Evolutionary conservation across 179 eudicot species (phyloP), one percentile per base, ranked within the genome.

Genomic region (Silene vulgaris): DNA sequence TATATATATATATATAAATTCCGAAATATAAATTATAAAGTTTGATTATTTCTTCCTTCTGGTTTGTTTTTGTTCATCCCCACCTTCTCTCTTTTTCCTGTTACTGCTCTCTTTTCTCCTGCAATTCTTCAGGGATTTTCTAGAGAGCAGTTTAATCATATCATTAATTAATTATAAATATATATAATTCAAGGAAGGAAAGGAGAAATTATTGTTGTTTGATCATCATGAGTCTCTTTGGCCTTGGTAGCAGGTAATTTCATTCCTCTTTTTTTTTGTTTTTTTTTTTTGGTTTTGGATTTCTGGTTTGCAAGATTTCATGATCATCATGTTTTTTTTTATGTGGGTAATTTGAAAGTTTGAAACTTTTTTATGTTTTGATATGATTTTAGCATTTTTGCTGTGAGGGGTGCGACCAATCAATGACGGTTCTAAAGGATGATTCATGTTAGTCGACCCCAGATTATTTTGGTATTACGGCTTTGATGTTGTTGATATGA

Each of bases 161-260:
- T 48, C 32, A 69, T 45, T 19, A 45, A 48, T 69, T 68, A 32
- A 13, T 2, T 21, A 29, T 65, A 65, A 64, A 9, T 40, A 40
- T 5, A n/a, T 2, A 28, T 23, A 66, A 65, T 14, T 65, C 26
- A 69, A 69, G 32, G 20, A 69, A 43, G 20, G 19, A 21, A 21
- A 37, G 60, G 17, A 0, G 13, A 20, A 43, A 11, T 69, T 4
- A 69, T 69, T 45, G 4, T 43, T 69, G n/a, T 43, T 69, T 45
- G 59, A 71, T 40, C 32, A 82, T 69, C 81, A 88, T 86, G 89
- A 86, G 89, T 83, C 85, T 86, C 71, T 88, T 88, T 61, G 89
- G 90, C 80, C 89, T 84, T 63, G 90, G 89, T 80, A 88, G 84
- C 89, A 84, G 88, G 90, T 86, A 66, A 69, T 65, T 63, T 3